A percentile compares a stretch with the other conserved stretches of the same genome.
Conservation (phyloP, 257 asterid species). For the Gentiana straminea region DNA sequence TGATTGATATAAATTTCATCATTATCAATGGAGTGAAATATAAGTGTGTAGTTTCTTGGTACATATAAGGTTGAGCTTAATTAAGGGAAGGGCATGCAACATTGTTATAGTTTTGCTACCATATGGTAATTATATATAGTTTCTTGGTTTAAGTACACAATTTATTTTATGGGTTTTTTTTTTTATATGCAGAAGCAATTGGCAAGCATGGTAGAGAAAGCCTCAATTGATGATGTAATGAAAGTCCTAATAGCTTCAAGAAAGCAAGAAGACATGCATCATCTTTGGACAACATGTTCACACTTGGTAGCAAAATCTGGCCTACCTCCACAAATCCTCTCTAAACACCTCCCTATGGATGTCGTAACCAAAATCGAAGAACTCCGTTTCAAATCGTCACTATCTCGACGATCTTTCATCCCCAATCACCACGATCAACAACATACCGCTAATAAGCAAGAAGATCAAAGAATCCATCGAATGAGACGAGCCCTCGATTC, state of each 20-base stretch:
- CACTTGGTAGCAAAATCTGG: conserved; percentile 86
- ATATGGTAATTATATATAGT: too few relatives aligned
- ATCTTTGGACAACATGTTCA: conserved; percentile 82
- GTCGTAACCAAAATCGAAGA: conserved; percentile 81
- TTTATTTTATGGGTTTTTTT: background rate
- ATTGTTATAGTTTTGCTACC: too few relatives aligned
- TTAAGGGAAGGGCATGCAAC: too few relatives aligned
- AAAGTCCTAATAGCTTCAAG: conserved; percentile 80
- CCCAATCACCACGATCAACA: conserved; percentile 50
- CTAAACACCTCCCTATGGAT: conserved; percentile 82
- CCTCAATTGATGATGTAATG: conserved; percentile 93
- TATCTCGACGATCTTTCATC: conserved; percentile 49
- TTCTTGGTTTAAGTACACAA: too few relatives aligned
- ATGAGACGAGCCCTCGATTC: conserved; percentile 94
- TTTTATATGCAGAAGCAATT: conserved; percentile 57
- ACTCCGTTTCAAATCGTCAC: conserved; percentile 68
- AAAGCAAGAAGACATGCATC: conserved; percentile 91
- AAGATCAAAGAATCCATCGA: conserved; percentile 76
- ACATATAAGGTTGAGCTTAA: too few relatives aligned
- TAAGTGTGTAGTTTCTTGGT: too few relatives aligned
- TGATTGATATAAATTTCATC: too few relatives aligned
- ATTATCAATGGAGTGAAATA: too few relatives aligned
- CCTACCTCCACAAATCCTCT: conserved; percentile 72
- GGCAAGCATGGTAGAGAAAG: conserved; percentile 82
- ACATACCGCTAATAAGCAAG: conserved; percentile 48